Conservation (phyloP, 1,284 basidiomycete genomes). For the Tetrapyrgos nigripes region DNA sequence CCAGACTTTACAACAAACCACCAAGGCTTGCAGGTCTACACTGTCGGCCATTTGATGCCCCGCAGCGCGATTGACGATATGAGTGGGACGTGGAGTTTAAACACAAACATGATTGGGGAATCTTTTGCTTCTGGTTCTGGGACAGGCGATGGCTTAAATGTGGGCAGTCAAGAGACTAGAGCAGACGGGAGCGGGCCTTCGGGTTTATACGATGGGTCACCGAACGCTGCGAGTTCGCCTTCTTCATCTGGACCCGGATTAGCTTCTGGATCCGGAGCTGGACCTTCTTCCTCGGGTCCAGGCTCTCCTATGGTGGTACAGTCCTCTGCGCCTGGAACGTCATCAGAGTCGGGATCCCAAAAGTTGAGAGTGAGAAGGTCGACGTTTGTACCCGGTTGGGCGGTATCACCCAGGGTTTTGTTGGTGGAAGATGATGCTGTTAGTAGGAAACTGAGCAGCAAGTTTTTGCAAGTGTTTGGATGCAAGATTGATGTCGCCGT, state of each 20-base stretch:
- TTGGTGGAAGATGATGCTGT: conserved; percentile 97
- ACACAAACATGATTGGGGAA: conserved; percentile 28
- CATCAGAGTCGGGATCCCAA: conserved; percentile 21
- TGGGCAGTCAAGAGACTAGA: conserved; percentile 24
- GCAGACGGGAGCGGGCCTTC: conserved; percentile 17
- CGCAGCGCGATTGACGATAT: conserved; percentile 54
- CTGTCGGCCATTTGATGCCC: conserved; percentile 81
- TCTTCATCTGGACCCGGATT: conserved; percentile 3
- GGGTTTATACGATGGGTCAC: background rate
- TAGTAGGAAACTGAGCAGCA: conserved; percentile 86
- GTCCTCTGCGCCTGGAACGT: too few species aligned
- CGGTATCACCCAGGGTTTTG: conserved; percentile 85
- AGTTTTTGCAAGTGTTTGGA: conserved; percentile 95
- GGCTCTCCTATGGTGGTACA: too few species aligned
- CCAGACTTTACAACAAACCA: conserved; percentile 37
- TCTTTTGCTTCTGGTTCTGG: conserved; percentile 10
- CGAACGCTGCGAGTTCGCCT: background rate
- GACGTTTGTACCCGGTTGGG: conserved; percentile 90
- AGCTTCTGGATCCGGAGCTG: background rate
- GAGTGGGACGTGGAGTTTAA: conserved; percentile 66
- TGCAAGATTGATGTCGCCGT: conserved; percentile 95
- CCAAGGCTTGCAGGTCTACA: conserved; percentile 81
- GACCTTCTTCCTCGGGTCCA: background rate
- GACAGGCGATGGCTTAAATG: conserved; percentile 16
- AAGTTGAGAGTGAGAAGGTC: conserved; percentile 72